Percentiles rank a stretch among this genome's conserved stretches.
These are phyloP conservation scores for Fusarium sp. DNA, from an alignment of 2,329 filamentous ascomycete species.

Conservation along the genomic window DNA sequence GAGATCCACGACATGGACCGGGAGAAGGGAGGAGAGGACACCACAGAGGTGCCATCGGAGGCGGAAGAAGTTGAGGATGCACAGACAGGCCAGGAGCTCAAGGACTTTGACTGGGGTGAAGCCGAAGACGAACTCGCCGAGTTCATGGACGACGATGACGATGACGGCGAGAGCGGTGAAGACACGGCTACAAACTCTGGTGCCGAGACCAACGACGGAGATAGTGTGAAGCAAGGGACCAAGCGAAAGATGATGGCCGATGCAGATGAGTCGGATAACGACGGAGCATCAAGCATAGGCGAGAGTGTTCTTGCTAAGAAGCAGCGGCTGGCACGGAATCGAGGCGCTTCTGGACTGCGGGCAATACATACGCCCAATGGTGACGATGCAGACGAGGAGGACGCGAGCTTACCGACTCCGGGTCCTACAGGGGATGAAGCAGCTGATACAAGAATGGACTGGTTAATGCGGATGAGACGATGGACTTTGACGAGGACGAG, in stretches of 20 bases:
- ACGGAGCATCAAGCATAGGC: constrained; percentile 45
- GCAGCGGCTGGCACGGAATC: constrained; percentile 59
- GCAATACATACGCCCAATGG: constrained; percentile 58
- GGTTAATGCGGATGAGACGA: constrained; percentile 46
- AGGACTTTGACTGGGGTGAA: constrained; percentile 70
- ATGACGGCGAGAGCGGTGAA: constrained; percentile 51
- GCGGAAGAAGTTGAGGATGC: constrained; percentile 48
- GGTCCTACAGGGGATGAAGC: constrained; percentile 51
- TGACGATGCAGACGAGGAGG: constrained; percentile 48
- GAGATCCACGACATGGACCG: constrained; percentile 79
- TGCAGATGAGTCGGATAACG: constrained; percentile 50
- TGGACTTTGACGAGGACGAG: constrained; percentile 66
- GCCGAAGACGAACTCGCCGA: constrained; percentile 81
- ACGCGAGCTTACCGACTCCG: constrained; percentile 55
- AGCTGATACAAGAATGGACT: constrained; percentile 47
- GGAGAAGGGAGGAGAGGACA: constrained; percentile 49
- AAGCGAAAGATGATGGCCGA: constrained; percentile 51
- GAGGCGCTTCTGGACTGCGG: constrained; percentile 61
- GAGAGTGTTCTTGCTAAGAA: constrained; percentile 63
- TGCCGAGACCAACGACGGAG: constrained; percentile 46
- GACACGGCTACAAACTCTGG: constrained; percentile 44
- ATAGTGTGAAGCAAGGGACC: constrained; percentile 43
- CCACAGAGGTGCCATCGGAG: constrained; percentile 48
- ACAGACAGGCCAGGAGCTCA: constrained; percentile 58
- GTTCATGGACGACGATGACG: constrained; percentile 71